A percentile compares a stretch with the other conserved stretches of the same genome.
These are phyloP conservation scores for Beauveria scarabaeidicola DNA, from an alignment of 2,329 filamentous ascomycete species.

Conservation along the genomic window DNA sequence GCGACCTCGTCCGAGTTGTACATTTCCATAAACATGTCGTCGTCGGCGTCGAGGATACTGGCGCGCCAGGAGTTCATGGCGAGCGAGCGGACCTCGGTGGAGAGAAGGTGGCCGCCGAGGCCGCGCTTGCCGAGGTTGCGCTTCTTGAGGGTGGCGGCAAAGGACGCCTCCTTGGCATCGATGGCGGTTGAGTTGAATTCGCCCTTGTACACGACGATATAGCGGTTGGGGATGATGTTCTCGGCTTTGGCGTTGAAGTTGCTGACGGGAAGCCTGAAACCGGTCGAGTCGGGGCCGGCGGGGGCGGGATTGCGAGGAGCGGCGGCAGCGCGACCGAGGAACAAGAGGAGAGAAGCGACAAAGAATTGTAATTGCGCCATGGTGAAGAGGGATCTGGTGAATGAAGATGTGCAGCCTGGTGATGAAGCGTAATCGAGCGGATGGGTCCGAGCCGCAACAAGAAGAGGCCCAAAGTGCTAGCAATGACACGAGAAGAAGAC, in stretches of 20 bases:
- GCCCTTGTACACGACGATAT: conserved; percentile 58
- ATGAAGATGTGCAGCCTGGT: neutral
- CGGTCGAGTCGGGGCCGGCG: conserved; percentile 14
- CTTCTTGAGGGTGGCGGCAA: conserved; percentile 43
- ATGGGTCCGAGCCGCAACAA: neutral
- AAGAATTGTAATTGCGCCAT: conserved; percentile 4
- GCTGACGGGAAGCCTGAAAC: conserved; percentile 36
- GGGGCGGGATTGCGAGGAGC: conserved; percentile 17
- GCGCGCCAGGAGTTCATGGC: conserved; percentile 43
- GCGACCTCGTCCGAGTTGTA: conserved; percentile 39
- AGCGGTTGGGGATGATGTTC: conserved; percentile 46
- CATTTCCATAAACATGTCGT: conserved; percentile 41
- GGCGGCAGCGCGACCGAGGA: conserved; percentile 18
- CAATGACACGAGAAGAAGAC: too few relatives aligned
- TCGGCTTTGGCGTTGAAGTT: conserved; percentile 43
- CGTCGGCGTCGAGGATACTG: conserved; percentile 44
- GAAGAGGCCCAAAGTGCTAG: neutral
- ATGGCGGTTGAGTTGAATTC: conserved; percentile 41
- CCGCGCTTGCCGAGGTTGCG: conserved; percentile 48
- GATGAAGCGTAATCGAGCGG: too few relatives aligned
- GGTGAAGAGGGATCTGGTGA: neutral
- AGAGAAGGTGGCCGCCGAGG: conserved; percentile 37
- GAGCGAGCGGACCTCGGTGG: conserved; percentile 38
- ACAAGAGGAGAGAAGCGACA: neutral
- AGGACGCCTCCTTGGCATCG: conserved; percentile 38